Evolutionary conservation across 805 yeast species (phyloP), one percentile per base, ranked within the genome.

Genomic region (Candida qinlingensis): DNA sequence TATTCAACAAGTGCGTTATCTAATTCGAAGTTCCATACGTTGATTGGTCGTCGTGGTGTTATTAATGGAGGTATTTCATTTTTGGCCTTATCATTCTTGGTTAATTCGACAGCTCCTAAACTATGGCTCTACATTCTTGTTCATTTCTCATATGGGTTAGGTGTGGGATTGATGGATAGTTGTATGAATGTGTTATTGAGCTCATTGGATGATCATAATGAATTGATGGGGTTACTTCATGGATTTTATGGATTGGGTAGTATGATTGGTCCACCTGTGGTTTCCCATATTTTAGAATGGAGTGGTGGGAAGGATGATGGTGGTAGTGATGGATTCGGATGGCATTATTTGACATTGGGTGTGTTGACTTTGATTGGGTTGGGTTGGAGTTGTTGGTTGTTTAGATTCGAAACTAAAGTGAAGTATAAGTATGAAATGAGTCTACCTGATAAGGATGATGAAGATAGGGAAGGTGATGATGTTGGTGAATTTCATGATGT

Each of bases 201-300:
- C 7, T 60, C 73, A 44, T 62, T 82, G 36, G 71, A 72, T 27
- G 77, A 79, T 49, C 74, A 79, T 43, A 80, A 85, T 42, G 77
- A 74, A 46, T 70, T 77, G 49, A 71, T 84, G 65, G 87, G 91
- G 1, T 62, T 72, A 28, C 68, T 77, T 49, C 94, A 86, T 66
- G 91, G 87, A 1, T 60, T 72, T 11, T 86, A 85, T 62, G 95
- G 95, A 1, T 55, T 80, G 3, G 90, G 91, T 3, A 87, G 90
- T 1, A 80, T 87, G 41, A 54, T 81, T 1, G 75, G 88, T 2
- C 91, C 95, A 2, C 73, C 87, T 19, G 60, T 81, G 31, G 82
- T 84, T 4, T 78, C 87, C 0, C 53, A 59, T 44, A 61, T 70
- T 45, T 64, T 65, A 8, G 54, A 60, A 30, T 57, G 54, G 37